Evolutionary conservation across 371 early-diverging fungal species (phyloP).

Genomic region (Lichtheimia ornata): DNA sequence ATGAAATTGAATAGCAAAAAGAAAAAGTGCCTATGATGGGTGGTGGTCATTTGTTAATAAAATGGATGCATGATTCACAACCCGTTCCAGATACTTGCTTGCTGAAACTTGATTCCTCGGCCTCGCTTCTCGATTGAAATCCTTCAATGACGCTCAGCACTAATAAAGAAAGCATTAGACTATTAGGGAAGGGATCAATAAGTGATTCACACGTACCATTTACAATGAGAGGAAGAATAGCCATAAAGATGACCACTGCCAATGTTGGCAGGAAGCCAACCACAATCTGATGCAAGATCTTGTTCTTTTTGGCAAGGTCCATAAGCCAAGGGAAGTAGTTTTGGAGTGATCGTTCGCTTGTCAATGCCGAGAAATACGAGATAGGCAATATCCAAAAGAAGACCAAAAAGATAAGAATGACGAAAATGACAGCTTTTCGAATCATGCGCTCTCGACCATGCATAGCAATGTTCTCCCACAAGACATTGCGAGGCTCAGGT

Average conservation of each 20-base stretch:
- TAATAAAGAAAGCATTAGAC: conserved; percentile 8
- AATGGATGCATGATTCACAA: too few species aligned
- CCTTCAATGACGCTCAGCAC: conserved; percentile 60
- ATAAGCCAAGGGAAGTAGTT: conserved; percentile 52
- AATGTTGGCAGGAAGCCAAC: conserved; percentile 64
- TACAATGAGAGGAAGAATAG: conserved; percentile 66
- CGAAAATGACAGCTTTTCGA: conserved; percentile 47
- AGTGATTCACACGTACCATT: conserved; percentile 41
- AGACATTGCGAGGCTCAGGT: conserved; percentile 78
- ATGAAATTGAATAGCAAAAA: conserved; percentile 89
- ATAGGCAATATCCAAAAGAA: conserved; percentile 61
- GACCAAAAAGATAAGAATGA: conserved; percentile 45
- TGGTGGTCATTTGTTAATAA: too few species aligned
- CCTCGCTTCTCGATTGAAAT: conserved; percentile 67
- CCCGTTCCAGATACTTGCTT: conserved; percentile 45
- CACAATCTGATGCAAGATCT: conserved; percentile 51
- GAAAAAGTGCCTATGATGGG: conserved; percentile 71
- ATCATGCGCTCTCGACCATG: conserved; percentile 49
- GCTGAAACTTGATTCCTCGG: conserved; percentile 66
- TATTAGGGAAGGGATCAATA: too few species aligned
- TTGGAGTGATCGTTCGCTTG: conserved; percentile 48
- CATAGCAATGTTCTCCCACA: conserved; percentile 75
- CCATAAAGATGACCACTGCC: conserved; percentile 58
- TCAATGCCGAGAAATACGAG: conserved; percentile 55
- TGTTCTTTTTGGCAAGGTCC: conserved; percentile 46